Base-by-base conservation (phyloP, 768 basidiomycete genomes). In the Mycena metata region DNA sequence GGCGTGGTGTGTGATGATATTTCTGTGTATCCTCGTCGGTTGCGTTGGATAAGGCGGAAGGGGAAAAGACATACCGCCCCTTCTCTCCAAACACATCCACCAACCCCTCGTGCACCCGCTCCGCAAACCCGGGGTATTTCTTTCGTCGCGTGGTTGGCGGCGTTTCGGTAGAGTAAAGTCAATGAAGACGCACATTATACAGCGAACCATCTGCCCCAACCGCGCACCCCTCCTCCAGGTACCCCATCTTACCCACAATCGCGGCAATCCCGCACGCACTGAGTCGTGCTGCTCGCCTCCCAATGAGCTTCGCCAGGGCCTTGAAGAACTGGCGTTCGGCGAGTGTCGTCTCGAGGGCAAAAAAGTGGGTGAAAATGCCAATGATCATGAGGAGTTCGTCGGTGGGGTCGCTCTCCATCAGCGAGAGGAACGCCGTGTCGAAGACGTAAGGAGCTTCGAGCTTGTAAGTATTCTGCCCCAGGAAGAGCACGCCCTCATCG, bases 391-490 rank as follows among this genome's bases (percentile, higher is more conserved):
- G 87, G 51, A 97, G 89, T 75, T 99, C 97, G 75, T 99, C 97
- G 33, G 97, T 99, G 1, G 94, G 91, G 80, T 99, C 97, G 74
- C 91, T 94, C 82, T 99, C 97, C 92, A 99, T 98, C 49, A 99
- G 85, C 46, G 95, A 96, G 69, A 99, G 83, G 85, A 98, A 98
- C 1, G 97, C 96, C 2, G 98, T 99, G 79, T 99, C 97, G 74
- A 99, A 91, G 33, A 88, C 91, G 78, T 96, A 96, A 21, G 96
- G 89, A 71, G 88, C 94, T 81, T 99, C 96, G 43, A 99, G 89
- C 84, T 99, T 98, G 88, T 98, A 98, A 1, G 97, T 98, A 79
- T 97, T 95, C 81, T 99, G 97, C 26, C 98, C 96, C 35, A 98
- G 88, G 90, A 99, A 99, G 60, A 99, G 88, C 21, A 96, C 93